phyloP scores from a whole-genome alignment of 169 alveolate genomes.

The Sarcocystis neurona region DNA sequence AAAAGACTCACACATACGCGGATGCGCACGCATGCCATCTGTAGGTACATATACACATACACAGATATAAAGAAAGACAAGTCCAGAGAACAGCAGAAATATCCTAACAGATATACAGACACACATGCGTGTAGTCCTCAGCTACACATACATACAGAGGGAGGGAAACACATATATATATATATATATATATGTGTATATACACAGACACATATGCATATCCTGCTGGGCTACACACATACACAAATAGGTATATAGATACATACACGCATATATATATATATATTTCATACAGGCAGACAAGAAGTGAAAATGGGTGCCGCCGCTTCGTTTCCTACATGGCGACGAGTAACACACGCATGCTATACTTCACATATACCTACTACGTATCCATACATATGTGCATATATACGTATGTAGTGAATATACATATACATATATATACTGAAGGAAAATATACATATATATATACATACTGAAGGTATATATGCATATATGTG shows the following conservation, averaged over 20 bases:
- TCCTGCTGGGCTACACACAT: neutral
- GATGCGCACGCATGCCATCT: neutral
- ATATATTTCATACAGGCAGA: neutral
- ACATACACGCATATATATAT: neutral
- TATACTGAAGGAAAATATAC: too few relatives aligned
- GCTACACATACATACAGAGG: neutral
- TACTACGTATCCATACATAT: too few relatives aligned
- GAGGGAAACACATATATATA: neutral
- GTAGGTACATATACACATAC: neutral
- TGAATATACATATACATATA: too few relatives aligned
- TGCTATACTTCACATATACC: too few relatives aligned
- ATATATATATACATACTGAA: too few relatives aligned
- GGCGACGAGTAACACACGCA: too few relatives aligned
- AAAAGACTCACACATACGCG: too few relatives aligned
- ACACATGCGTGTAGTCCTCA: neutral
- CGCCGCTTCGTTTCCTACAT: too few relatives aligned
- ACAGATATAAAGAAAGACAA: neutral
- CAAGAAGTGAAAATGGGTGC: too few relatives aligned
- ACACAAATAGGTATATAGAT: neutral
- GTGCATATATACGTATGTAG: too few relatives aligned
- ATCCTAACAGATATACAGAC: neutral
- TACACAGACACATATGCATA: neutral
- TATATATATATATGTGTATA: neutral
- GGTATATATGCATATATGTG: too few relatives aligned
- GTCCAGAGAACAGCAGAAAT: too few relatives aligned